Evolutionary conservation across 306 rosid genomes (phyloP), one percentile per base, ranked within the genome.

Genomic region (Medicago lupulina): DNA sequence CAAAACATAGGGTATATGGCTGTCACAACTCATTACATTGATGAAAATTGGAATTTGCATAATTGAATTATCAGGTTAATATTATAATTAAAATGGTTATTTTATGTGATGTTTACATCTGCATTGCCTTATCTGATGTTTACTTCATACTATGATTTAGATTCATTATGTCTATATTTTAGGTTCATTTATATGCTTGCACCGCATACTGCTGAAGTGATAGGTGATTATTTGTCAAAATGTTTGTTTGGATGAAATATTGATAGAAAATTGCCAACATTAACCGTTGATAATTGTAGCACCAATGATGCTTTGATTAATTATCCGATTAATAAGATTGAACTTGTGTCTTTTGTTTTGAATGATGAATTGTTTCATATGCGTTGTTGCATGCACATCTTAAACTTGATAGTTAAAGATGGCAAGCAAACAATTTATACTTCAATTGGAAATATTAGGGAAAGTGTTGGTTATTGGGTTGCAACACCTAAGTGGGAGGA

Each of bases 161-260:
- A 34, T 34, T 34, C 38, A 5, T 34, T 34, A 4, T 34, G 7
- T 34, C 7, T 34, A 34, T 8, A 2, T 55, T 55, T 47, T 69
- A 69, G 74, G 74, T 69, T 69, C 8, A 69, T 23, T 23, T 69
- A 69, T 69, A 59, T 69, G 7, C n/a, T 25, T 46, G 15, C 44
- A 21, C 60, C 74, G 8, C 60, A 69, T 6, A 47, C 44, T 7
- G 7, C 43, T 28, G 43, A 69, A 3, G 44, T 14, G 0, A 53
- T 47, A 7, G 7, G 13, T 6, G 41, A 69, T 0, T 5, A 47
- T 69, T 23, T 69, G 19, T 12, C 25, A 2, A 36, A 23, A 4
- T 7, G 41, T 28, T 23, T 69, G 6, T 6, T 46, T 8, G 43
- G 49, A 23, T 69, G 23, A 23, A 47, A 69, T 69, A 13, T 69